Evolutionary conservation across 331 rosid species (phyloP).

Genomic region (Rosa hybrid): DNA sequence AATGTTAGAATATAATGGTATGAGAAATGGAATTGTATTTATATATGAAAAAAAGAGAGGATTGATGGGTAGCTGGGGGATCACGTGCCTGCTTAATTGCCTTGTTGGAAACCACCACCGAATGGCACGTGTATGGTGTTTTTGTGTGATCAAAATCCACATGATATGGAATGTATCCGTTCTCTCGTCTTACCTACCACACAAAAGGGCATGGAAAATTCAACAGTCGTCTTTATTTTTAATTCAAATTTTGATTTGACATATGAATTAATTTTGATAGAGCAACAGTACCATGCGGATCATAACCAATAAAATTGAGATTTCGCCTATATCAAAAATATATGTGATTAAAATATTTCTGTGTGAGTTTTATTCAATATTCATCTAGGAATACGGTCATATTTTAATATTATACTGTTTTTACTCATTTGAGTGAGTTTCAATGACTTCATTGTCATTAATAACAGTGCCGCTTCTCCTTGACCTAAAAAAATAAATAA

Average conservation of each 20-base stretch:
- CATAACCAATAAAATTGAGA: background rate
- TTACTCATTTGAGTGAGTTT: background rate
- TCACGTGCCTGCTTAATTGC: constrained; percentile 19
- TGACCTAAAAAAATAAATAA: no score
- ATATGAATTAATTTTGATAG: background rate
- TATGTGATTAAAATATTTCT: no score
- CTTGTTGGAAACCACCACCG: background rate
- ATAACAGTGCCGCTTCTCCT: no score
- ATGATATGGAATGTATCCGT: background rate
- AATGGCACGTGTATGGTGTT: constrained; percentile 8
- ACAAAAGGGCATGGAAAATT: background rate
- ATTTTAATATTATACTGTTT: no score
- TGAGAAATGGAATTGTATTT: constrained; percentile 8
- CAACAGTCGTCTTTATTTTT: background rate
- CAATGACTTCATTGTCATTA: no score
- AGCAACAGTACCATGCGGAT: background rate
- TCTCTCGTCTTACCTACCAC: constrained; percentile 15
- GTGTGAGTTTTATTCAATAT: background rate
- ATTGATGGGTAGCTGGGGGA: background rate
- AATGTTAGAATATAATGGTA: background rate
- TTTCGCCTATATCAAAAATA: no score
- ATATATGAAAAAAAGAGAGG: background rate
- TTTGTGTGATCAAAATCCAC: background rate
- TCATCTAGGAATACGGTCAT: background rate
- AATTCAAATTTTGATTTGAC: background rate